Evolutionary conservation across 768 basidiomycete genomes (phyloP).

Genomic region (Pisolithus tinctorius): DNA sequence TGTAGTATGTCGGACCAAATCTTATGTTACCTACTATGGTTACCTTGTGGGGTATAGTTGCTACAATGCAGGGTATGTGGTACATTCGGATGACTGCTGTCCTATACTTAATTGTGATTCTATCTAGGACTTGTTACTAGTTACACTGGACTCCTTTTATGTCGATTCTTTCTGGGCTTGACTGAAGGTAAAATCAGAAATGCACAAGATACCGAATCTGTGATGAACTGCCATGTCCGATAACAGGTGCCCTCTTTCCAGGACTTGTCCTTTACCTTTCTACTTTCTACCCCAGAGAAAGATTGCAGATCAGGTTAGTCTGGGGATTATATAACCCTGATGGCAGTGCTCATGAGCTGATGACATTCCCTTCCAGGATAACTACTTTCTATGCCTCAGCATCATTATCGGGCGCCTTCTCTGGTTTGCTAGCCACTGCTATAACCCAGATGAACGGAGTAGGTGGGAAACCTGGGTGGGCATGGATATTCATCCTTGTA

Average conservation of each 20-base stretch:
- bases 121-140: too few species aligned
- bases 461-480: slow-evolving; percentile 45
- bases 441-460: slow-evolving; percentile 31
- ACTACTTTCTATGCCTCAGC: slow-evolving; percentile 35
- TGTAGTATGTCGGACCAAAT: too few species aligned
- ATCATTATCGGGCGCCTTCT: slow-evolving; percentile 54
- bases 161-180: too few species aligned
- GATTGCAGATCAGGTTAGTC: slow-evolving; percentile 7
- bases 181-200: too few species aligned
- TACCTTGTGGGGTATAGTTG: too few species aligned
- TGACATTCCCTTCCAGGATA: slow-evolving; percentile 22
- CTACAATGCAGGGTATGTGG: too few species aligned
- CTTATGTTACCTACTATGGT: too few species aligned
- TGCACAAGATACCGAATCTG: too few species aligned
- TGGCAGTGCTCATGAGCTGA: slow-evolving; percentile 3
- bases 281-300: slow-evolving; percentile 32
- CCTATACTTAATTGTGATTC: too few species aligned
- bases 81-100: too few species aligned
- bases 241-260: slow-evolving; percentile 47
- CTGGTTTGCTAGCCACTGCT: slow-evolving; percentile 56
- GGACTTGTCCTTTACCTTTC: slow-evolving; percentile 53
- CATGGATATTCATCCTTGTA: slow-evolving; percentile 24
- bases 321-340: not conserved
- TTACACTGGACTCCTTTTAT: too few species aligned
- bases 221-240: too few species aligned